phyloP scores from a whole-genome alignment of 192 early-diverging fungal genomes.

The Umbelopsis vinacea region DNA sequence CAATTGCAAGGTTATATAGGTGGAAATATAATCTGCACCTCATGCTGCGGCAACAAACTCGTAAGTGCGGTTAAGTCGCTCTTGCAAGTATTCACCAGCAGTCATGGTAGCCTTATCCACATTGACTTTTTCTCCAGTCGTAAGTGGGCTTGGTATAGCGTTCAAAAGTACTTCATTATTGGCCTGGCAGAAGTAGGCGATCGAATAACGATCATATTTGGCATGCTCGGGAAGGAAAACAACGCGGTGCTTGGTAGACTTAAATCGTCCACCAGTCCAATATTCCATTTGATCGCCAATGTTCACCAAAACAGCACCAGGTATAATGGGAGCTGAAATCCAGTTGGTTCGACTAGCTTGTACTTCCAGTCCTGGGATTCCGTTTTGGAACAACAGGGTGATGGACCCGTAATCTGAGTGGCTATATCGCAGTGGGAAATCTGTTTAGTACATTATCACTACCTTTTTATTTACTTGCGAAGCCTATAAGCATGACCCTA shows the following conservation, averaged over 20 bases:
- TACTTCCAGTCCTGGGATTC: constrained; percentile 54
- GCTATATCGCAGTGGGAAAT: constrained; percentile 23
- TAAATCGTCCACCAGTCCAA: constrained; percentile 58
- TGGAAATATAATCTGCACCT: background rate
- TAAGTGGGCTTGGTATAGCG: background rate
- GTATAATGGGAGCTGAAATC: constrained; percentile 58
- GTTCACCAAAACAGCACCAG: constrained; percentile 56
- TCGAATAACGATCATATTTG: constrained; percentile 47
- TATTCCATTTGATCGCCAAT: constrained; percentile 59
- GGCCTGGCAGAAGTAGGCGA: constrained; percentile 58
- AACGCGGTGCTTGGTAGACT: constrained; percentile 63
- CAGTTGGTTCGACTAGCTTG: constrained; percentile 41
- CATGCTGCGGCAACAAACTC: background rate
- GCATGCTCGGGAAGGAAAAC: constrained; percentile 46
- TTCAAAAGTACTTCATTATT: constrained; percentile 3
- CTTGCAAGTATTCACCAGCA: constrained; percentile 45
- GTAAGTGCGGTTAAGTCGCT: constrained; percentile 34
- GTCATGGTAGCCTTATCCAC: constrained; percentile 28
- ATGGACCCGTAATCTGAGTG: constrained; percentile 67
- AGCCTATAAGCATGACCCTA: constrained; percentile 6
- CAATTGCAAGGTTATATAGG: background rate
- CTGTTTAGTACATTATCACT: background rate
- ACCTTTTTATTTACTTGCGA: too few species aligned
- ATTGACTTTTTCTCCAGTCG: background rate
- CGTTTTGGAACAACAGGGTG: constrained; percentile 65